Evolutionary conservation across 805 yeast genomes (phyloP).

Genomic region (Pichia manshurica): DNA sequence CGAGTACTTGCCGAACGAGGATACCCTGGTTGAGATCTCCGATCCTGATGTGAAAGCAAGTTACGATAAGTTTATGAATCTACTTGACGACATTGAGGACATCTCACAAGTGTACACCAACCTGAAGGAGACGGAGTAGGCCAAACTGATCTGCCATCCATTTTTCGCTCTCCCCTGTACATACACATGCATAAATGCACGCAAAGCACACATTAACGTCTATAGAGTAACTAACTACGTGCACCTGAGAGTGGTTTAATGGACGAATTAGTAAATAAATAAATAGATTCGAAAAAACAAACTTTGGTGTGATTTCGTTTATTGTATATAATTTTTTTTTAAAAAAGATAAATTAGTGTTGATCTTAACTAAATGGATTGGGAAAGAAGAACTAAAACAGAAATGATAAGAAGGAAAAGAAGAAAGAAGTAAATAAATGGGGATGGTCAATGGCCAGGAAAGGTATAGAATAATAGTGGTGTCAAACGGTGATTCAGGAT

Average conservation of each 20-base stretch:
- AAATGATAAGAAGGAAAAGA: not conserved
- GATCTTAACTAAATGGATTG: not conserved
- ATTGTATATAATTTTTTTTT: not conserved
- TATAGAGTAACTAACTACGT: no score
- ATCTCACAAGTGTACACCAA: conserved; percentile 77
- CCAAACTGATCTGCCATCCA: no score
- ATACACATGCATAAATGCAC: not conserved
- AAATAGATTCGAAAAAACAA: no score
- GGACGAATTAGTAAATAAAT: no score
- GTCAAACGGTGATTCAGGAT: not conserved
- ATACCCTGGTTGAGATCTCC: conserved; percentile 48
- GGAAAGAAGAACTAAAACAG: not conserved
- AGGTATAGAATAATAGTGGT: not conserved
- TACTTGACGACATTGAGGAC: conserved; percentile 76
- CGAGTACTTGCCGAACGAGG: conserved; percentile 59
- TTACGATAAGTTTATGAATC: conserved; percentile 51
- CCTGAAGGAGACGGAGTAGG: conserved; percentile 28
- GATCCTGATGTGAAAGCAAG: conserved; percentile 47
- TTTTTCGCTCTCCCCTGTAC: no score
- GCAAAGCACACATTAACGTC: no score
- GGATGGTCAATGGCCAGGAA: not conserved
- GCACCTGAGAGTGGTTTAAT: no score
- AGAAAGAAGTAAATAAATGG: not conserved
- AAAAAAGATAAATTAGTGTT: not conserved
- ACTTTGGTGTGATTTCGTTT: no score